Percentiles rank a stretch among this genome's conserved stretches.
These are phyloP conservation scores for Xylariaceae sp. DNA, from an alignment of 2,329 filamentous ascomycete species.

Conservation along the genomic window DNA sequence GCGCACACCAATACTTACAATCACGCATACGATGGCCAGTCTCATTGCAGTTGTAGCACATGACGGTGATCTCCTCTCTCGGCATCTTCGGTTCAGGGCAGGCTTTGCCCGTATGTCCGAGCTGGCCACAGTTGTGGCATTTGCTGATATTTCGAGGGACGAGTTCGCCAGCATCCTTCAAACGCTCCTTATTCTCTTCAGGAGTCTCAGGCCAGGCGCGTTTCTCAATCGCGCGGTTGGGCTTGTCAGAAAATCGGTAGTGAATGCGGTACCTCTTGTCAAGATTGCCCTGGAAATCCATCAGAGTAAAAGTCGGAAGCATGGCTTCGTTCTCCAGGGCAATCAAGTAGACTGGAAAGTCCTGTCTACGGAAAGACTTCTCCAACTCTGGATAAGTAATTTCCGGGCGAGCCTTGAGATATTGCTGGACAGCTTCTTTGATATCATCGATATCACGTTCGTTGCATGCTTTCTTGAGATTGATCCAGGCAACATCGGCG, in stretches of 20 bases:
- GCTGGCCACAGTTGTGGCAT: slow-evolving; percentile 59
- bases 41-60: slow-evolving; percentile 60
- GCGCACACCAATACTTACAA: slow-evolving; percentile 45
- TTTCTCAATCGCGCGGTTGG: slow-evolving; percentile 53
- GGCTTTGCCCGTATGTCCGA: slow-evolving; percentile 57
- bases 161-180: slow-evolving; percentile 61
- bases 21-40: slow-evolving; percentile 64
- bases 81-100: slow-evolving; percentile 57
- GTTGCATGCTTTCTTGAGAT: slow-evolving; percentile 47
- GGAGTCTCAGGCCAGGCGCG: slow-evolving; percentile 53
- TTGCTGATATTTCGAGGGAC: slow-evolving; percentile 54
- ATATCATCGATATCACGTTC: slow-evolving; percentile 58
- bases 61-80: slow-evolving; percentile 42
- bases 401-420: slow-evolving; percentile 55
- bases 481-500: slow-evolving; percentile 53
- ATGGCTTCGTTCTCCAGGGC: slow-evolving; percentile 54
- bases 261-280: slow-evolving; percentile 60
- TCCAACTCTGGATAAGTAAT: slow-evolving; percentile 59
- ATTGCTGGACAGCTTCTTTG: slow-evolving; percentile 55
- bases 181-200: slow-evolving; percentile 57
- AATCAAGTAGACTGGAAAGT: slow-evolving; percentile 56
- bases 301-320: slow-evolving; percentile 56
- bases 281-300: slow-evolving; percentile 66
- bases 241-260: slow-evolving; percentile 55
- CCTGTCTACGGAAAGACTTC: slow-evolving; percentile 49